Conservation (phyloP, 805 yeast genomes). For the Candida ficus region DNA sequence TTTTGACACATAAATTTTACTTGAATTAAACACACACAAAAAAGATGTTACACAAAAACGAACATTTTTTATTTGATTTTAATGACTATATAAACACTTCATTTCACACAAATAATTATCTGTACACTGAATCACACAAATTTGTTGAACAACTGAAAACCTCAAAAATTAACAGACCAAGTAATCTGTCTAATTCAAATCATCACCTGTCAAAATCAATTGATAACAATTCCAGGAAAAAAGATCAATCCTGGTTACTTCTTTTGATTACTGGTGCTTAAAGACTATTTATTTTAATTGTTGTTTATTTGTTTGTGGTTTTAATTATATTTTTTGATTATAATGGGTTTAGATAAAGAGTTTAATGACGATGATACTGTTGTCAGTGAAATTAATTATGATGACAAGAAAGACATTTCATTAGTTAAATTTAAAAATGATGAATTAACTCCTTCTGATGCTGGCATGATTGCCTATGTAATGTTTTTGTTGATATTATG, state of each 20-base stretch:
- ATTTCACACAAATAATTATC: slow-evolving; percentile 6
- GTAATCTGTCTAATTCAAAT: too few relatives aligned
- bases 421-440: neutral
- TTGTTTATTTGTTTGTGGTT: neutral
- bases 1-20: too few relatives aligned
- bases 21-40: neutral
- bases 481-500: neutral
- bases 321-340: neutral
- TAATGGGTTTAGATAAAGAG: slow-evolving; percentile 1
- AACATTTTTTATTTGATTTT: slow-evolving; percentile 14
- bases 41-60: slow-evolving; percentile 19
- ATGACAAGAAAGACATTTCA: neutral
- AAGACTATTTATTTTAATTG: neutral
- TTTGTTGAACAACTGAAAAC: neutral
- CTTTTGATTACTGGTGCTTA: slow-evolving; percentile 20
- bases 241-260: slow-evolving; percentile 25
- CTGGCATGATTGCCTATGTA: neutral
- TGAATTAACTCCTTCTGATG: slow-evolving; percentile 1
- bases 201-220: neutral
- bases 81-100: slow-evolving; percentile 19
- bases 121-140: neutral
- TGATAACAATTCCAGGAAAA: too few relatives aligned
- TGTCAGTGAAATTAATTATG: neutral
- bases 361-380: neutral
- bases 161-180: neutral